Percentiles rank a stretch among this genome's conserved stretches.
Conservation (phyloP, 192 early-diverging fungal genomes). For the Podila epicladia region DNA sequence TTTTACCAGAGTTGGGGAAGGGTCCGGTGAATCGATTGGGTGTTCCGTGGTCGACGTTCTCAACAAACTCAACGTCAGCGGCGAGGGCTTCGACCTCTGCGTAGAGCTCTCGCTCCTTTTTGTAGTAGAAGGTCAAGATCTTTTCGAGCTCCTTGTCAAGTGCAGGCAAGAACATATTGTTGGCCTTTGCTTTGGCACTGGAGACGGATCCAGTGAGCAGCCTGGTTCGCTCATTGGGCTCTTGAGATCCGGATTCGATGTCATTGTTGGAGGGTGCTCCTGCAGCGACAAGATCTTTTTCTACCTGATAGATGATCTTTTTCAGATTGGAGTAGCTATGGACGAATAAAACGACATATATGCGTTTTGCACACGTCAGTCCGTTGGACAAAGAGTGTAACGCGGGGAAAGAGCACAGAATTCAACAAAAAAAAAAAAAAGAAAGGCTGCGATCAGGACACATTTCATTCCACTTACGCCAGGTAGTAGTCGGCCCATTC, state of each 20-base stretch:
- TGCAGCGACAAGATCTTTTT: conserved; percentile 66
- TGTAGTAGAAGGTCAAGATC: conserved; percentile 83
- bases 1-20: conserved; percentile 4
- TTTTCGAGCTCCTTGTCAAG: conserved; percentile 88
- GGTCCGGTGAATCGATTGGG: neutral
- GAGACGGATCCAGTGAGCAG: conserved; percentile 41
- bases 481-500: conserved; percentile 86
- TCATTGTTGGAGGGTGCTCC: conserved; percentile 38
- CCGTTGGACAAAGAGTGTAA: neutral
- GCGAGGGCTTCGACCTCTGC: conserved; percentile 70
- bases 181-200: conserved; percentile 47
- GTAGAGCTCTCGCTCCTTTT: conserved; percentile 85
- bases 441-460: conserved; percentile 1
- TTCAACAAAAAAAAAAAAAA: conserved; percentile 8
- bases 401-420: neutral
- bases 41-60: conserved; percentile 39
- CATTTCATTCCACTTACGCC: conserved; percentile 63
- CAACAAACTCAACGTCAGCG: conserved; percentile 62
- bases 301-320: conserved; percentile 80
- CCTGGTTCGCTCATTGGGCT: conserved; percentile 42
- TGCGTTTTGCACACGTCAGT: neutral
- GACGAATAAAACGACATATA: neutral
- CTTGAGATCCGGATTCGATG: conserved; percentile 31
- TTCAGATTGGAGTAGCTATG: conserved; percentile 78
- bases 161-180: conserved; percentile 72